Evolutionary conservation across 208 protist species (phyloP), one percentile per base, ranked within the genome.

Genomic region (Acanthamoeba royreba): DNA sequence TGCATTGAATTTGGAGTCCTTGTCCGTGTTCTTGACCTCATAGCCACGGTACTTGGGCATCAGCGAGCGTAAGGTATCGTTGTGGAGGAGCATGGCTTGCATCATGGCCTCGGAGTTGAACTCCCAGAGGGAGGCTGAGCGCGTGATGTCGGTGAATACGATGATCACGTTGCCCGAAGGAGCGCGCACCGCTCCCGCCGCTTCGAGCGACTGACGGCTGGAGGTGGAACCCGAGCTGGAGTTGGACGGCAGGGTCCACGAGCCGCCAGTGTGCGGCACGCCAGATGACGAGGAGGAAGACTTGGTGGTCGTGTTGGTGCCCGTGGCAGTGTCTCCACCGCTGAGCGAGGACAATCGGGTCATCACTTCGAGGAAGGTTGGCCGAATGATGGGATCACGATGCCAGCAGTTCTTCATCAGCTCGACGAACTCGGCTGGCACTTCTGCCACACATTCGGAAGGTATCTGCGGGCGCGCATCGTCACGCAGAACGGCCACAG

Each of bases 281-380:
- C n/a, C 2, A 7, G 61, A 72, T 28, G 55, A 66, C 1, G 61
- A 72, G 7, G 61, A 72, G 31, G 61, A 72, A 2, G 61, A 72
- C 61, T 7, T 40, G 28, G 22, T 40, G 3, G 61, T 72, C 13
- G 61, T 72, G 61, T 72, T 72, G 61, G 61, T 72, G 61, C 61
- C 61, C 61, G 61, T 72, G 61, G 13, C 61, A 4, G 61, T 72
- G 13, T 72, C 61, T n/a, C n/a, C n/a, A 7, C 61, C 61, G n/a
- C 31, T 72, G 61, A 72, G 61, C 28, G 61, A 72, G 9, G 74
- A 85, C 7, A 81, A 38, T 8, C 69, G 33, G 11, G 69, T 81
- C 69, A 81, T 81, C 35, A 81, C 69, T n/a, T 85, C 74, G 42
- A 85, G 45, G 74, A 85, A 85, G 17, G 74, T 53, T 19, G 74